These are phyloP conservation scores for Suillus decipiens DNA, from an alignment of 768 basidiomycete genomes.

Conservation along the genomic window DNA sequence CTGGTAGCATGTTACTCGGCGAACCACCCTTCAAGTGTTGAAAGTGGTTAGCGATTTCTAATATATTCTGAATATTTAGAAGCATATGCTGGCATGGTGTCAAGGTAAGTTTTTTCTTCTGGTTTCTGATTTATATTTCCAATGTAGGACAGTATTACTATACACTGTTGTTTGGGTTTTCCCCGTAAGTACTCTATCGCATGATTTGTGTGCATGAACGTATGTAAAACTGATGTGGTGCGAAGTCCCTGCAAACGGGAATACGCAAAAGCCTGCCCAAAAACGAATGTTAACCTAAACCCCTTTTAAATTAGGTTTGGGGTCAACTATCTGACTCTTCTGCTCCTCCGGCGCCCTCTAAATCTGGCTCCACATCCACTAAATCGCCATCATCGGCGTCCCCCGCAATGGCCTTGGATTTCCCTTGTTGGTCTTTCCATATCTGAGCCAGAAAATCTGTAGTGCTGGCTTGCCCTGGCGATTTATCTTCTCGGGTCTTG, in stretches of 20 bases:
- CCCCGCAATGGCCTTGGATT: slow-evolving; percentile 32
- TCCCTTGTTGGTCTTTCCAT: slow-evolving; percentile 62
- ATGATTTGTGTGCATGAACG: not conserved
- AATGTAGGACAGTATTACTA: not conserved
- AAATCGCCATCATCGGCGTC: slow-evolving; percentile 59
- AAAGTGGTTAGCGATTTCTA: not conserved
- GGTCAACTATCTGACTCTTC: slow-evolving; percentile 30
- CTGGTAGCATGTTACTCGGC: not conserved
- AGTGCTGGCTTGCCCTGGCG: slow-evolving; percentile 70
- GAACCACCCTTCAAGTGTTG: not conserved
- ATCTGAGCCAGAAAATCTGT: slow-evolving; percentile 68
- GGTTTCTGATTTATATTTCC: not conserved
- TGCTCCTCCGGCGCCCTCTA: slow-evolving; percentile 25
- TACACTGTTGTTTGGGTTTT: not conserved
- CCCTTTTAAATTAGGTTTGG: not conserved
- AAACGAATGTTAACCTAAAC: slow-evolving; percentile 12
- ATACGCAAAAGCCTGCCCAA: not conserved
- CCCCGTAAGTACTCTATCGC: not conserved
- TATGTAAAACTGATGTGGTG: not conserved
- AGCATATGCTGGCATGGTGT: not conserved
- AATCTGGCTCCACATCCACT: slow-evolving; percentile 49
- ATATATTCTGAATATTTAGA: not conserved
- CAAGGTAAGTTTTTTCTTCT: not conserved
- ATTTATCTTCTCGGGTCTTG: slow-evolving; percentile 71
- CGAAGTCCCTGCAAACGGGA: not conserved